These are phyloP conservation scores for Cenchrus fungigraminus DNA, from an alignment of 176 grass and related monocot genomes.

Conservation along the genomic window DNA sequence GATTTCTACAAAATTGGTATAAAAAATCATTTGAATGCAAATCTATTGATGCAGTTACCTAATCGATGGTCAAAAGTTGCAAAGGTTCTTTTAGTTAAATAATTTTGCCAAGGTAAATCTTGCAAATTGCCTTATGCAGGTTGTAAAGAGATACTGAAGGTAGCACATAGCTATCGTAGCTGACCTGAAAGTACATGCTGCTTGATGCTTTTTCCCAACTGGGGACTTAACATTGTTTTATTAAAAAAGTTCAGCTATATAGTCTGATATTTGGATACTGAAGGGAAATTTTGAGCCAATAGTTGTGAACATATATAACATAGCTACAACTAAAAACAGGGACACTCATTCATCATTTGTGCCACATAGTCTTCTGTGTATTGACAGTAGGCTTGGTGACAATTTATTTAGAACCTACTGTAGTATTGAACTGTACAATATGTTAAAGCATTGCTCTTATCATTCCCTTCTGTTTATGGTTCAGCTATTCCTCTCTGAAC, in stretches of 20 bases:
- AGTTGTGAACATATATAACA: constrained; percentile 1
- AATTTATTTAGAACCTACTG: constrained; percentile 28
- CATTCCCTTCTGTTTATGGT: not conserved
- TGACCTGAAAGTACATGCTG: constrained; percentile 3
- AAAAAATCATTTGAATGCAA: not conserved
- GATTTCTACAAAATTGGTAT: not conserved
- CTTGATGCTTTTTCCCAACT: not conserved
- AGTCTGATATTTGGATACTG: not conserved
- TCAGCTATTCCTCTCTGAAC: not conserved
- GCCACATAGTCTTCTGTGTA: not conserved
- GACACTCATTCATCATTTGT: constrained; percentile 20
- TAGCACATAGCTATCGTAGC: not conserved
- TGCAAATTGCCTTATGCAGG: not conserved
- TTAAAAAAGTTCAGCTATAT: not conserved
- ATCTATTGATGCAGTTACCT: not conserved
- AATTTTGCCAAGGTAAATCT: not conserved
- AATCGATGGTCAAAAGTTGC: not conserved
- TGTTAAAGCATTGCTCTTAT: constrained; percentile 24
- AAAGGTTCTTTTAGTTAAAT: not conserved
- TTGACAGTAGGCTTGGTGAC: not conserved
- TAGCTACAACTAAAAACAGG: constrained; percentile 4
- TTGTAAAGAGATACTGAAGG: constrained; percentile 4
- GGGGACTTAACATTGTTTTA: constrained; percentile 10
- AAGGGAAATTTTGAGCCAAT: not conserved
- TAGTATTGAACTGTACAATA: not conserved